These are phyloP conservation scores for Stygiomarasmius scandens DNA, from an alignment of 1,284 basidiomycete genomes.

Conservation along the genomic window DNA sequence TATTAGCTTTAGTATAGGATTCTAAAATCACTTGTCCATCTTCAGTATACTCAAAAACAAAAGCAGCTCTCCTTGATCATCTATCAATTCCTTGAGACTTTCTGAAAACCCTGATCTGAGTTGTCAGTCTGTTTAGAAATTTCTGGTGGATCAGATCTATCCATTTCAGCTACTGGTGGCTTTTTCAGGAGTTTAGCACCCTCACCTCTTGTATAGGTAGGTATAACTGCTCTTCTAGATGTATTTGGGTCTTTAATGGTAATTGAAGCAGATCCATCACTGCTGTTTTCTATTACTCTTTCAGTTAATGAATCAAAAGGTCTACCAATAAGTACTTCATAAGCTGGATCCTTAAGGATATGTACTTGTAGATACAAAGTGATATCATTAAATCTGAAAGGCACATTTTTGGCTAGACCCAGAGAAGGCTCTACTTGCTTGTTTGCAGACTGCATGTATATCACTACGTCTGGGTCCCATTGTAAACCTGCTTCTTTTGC, in stretches of 20 bases:
- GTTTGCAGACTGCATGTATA: conserved; percentile 30
- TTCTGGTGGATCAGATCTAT: no score
- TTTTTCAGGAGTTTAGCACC: no score
- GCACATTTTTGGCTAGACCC: conserved; percentile 26
- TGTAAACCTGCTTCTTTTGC: conserved; percentile 17
- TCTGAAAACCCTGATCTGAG: background rate
- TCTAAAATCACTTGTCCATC: background rate
- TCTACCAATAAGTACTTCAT: conserved; percentile 20
- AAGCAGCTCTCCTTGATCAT: conserved; percentile 19
- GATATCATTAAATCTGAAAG: conserved; percentile 15
- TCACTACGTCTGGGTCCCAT: conserved; percentile 22
- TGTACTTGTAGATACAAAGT: conserved; percentile 22
- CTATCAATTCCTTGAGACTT: conserved; percentile 20
- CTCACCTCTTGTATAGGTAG: conserved; percentile 17
- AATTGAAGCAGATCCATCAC: conserved; percentile 5
- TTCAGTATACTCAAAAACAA: conserved; percentile 8
- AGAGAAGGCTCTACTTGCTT: conserved; percentile 23
- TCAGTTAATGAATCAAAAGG: conserved; percentile 20
- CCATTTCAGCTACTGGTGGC: no score
- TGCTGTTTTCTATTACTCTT: background rate
- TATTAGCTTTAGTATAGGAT: background rate
- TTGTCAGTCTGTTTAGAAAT: background rate
- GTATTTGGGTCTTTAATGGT: conserved; percentile 9
- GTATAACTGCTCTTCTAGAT: conserved; percentile 6
- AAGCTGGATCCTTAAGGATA: conserved; percentile 18